Base-by-base conservation (phyloP, 2,329 filamentous ascomycete species). In the Onygena corvina region DNA sequence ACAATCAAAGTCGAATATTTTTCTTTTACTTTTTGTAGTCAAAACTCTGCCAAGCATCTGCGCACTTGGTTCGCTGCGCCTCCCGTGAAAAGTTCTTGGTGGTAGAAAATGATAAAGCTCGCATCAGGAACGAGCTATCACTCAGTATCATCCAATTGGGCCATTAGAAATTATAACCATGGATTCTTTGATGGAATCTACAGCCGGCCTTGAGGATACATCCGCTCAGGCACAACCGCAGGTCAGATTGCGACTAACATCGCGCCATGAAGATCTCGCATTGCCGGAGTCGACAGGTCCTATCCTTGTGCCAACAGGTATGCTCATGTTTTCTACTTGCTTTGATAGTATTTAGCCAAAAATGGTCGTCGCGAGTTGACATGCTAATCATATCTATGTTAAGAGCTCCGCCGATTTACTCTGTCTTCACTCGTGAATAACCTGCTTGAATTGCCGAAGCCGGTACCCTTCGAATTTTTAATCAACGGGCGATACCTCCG, bases 401-500 rank as follows among this genome's bases (percentile, higher is more conserved):
- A 56, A 75, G 76, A 71, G 33, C 64, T 79, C 49, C 73, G 75
- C 54, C 66, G 76, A 63, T 76, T 76, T 62, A 73, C 75, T 48
- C 73, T 83, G 3, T 82, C 79, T 1, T 78, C 74, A 2, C 68
- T 83, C 51, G 76, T 82, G 49, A 83, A 83, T 61, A 74, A 74
- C 54, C 69, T 82, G 8, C 67, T 82, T 25, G 67, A 72, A 30
- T 74, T 70, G 51, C 71, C 74, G 48, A 75, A 74, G 58, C 66
- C 70, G 12, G 61, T 73, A 31, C 71, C 71, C 11, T 67, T 98
- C 68, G 92, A 98, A 68, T 96, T 98, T 71, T 77, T 98, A 58
- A 83, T 94, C 69, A 92, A 95, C 67, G 92, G 92, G 65, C 82
- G 84, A 61, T 95, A 94, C 67, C 77, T 98, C 47, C 83, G 86